Base-by-base conservation (phyloP, 495 filamentous ascomycete species). In the Neurospora intermedia region DNA sequence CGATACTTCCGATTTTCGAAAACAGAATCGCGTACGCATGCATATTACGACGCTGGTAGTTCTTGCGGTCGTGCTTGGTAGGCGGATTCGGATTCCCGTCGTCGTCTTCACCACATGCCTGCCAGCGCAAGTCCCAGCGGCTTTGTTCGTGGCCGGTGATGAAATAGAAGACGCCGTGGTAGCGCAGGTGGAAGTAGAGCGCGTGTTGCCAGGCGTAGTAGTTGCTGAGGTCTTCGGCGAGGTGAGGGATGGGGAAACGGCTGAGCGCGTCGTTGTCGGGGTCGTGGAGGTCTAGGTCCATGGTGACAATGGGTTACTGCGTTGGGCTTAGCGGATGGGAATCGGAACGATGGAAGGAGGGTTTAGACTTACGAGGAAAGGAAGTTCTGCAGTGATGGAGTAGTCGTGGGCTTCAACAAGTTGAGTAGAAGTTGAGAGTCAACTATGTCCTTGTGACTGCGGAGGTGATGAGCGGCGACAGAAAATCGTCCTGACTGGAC, bases 281-380 rank as follows among this genome's bases (percentile, higher is more conserved):
- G 46, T 54, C 46, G 46, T 54, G 46, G 46, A 54, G 20, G 46
- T 54, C 46, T 23, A 20, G 20, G n/a, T 20, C 46, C 45, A 48
- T 48, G n/a, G 4, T 48, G 45, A n/a, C 2, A 9, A 6, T 48
- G 45, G 45, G 0, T 39, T n/a, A 23, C 6, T 48, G n/a, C 4
- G 9, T 0, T 48, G 4, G 0, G 5, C n/a, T 48, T 48, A 48
- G n/a, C 4, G 45, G 0, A 1, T n/a, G 6, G n/a, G 0, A 23
- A 48, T 4, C 9, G 11, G 1, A 23, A 23, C 23, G n/a, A 48
- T 0, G 10, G 13, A 2, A 20, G n/a, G 46, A n/a, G 11, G n/a
- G 46, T 8, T 6, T 1, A 6, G 39, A 54, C 46, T 54, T 23
- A 54, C 20, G 46, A 4, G 46, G 20, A 23, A 1, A 2, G 6